Base-by-base conservation (phyloP, 495 filamentous ascomycete species). In the Baudoinia panamericana region DNA sequence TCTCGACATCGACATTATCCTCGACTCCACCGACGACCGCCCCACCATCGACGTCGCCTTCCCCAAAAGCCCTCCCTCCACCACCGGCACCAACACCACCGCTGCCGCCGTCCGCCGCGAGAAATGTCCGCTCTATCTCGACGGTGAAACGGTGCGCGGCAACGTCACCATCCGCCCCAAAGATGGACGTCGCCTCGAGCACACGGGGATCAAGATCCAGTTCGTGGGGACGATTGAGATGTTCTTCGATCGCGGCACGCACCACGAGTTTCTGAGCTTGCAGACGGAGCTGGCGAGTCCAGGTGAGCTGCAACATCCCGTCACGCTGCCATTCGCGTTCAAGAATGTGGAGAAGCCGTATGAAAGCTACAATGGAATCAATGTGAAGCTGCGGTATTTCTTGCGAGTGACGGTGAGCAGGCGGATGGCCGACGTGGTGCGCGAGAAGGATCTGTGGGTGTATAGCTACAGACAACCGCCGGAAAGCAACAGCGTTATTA, bases 301-400 rank as follows among this genome's bases (percentile, higher is more conserved):
- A 1, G 92, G 90, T 54, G 90, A 99, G 63, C 77, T 99, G 39
- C 87, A 96, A 51, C 90, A 99, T 64, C 92, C 90, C 24, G 92
- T 96, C 65, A 93, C 86, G 29, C 95, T 93, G 68, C 84, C 92
- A 42, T 99, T 99, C 75, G 93, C 95, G 66, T 99, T 99, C 74
- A 99, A 96, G 64, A 96, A 96, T 61, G 83, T 99, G 51, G 90
- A 99, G 71, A 99, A 99, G 68, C 86, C 93, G 60, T 99, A 99
- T 69, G 90, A 99, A 63, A 94, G 87, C 44, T 99, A 99, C 71
- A 93, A 94, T 64, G 90, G 90, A 54, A 99, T 99, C 72, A 99
- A 99, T 58, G 92, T 96, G 44, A 86, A 88, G 64, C 74, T 99
- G 54, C 85, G 92, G 39, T 99, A 99, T 71, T 99, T 95, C 62